Base-by-base conservation (phyloP, 495 filamentous ascomycete species). In the Aspergillus wentii region DNA sequence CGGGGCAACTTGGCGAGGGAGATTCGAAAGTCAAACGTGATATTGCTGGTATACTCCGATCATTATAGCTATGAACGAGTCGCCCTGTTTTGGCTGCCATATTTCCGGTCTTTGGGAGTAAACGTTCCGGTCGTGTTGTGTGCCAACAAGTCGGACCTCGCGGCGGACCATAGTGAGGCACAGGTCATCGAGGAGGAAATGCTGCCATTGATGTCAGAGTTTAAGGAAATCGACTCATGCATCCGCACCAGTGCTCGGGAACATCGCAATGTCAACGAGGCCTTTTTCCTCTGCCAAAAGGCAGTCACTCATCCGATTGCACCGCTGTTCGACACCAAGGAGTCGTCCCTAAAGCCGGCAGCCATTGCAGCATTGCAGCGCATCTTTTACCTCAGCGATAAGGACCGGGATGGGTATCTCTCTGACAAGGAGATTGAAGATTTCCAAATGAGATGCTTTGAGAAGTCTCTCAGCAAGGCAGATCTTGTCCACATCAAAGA, bases 51-150 rank as follows among this genome's bases (percentile, higher is more conserved):
- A 21, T 98, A 97, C 57, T 88, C 89, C 35, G 94, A 97, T 56
- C 89, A 96, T 56, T 98, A 97, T 61, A 95, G 90, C 72, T 97
- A 97, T 75, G 94, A 97, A 49, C 78, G 92, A 17, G 90, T 98
- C 13, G 92, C 92, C 11, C 66, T 98, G 13, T 98, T 96, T 59
- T 98, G 92, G 92, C 82, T 95, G 68, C 92, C 92, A 17, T 87
- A 95, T 62, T 97, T 98, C 62, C 84, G 92, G 30, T 94, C 88
- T 7, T 76, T 98, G 30, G 94, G 94, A 7, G 92, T 98, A 46
- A 98, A 98, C 58, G 89, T 98, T n/a, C 88, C 92, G 0, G 92
- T 98, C 3, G 86, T 97, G 28, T 71, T 98, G 41, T 97, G 94
- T 63, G 89, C 92, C 51, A 97, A 95, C 70, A 98, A 98, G 62